Evolutionary conservation across 805 yeast genomes (phyloP).

Genomic region (Tetrapisispora arboricola): DNA sequence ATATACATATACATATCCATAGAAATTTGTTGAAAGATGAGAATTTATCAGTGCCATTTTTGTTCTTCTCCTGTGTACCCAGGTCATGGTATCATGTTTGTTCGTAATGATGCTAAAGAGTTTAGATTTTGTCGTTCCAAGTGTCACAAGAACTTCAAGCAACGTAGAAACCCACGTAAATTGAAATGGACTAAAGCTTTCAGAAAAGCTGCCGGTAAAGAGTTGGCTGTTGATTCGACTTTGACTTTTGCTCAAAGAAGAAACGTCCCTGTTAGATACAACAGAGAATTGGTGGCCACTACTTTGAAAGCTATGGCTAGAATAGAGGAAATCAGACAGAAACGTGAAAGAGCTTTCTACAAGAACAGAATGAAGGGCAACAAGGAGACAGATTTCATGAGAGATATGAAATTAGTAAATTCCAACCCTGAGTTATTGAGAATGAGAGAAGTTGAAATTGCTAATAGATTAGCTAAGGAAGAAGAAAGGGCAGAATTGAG

Average conservation of each 20-base stretch:
- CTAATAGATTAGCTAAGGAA: conserved; percentile 60
- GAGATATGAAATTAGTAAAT: conserved; percentile 83
- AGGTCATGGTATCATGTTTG: conserved; percentile 93
- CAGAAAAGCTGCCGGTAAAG: conserved; percentile 98
- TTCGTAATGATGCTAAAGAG: conserved; percentile 95
- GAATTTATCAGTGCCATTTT: conserved; percentile 87
- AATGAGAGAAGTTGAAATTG: conserved; percentile 87
- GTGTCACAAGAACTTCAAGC: conserved; percentile 95
- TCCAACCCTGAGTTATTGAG: conserved; percentile 79
- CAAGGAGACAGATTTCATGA: conserved; percentile 72
- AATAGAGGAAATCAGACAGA: conserved; percentile 90
- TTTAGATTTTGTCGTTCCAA: conserved; percentile 96
- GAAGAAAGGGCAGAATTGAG: conserved; percentile 46
- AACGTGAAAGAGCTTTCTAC: conserved; percentile 96
- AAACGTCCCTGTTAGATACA: conserved; percentile 95
- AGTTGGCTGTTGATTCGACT: conserved; percentile 93
- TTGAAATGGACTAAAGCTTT: conserved; percentile 98
- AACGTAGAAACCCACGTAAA: conserved; percentile 97
- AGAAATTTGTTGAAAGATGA: no score
- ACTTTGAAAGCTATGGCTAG: conserved; percentile 93
- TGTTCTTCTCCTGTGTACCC: conserved; percentile 96
- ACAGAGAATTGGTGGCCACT: conserved; percentile 89
- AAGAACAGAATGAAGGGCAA: conserved; percentile 99
- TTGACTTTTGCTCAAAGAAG: conserved; percentile 94
- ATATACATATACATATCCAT: no score